Conservation (phyloP, 345 rosid genomes). For the Bruguiera sexangula region DNA sequence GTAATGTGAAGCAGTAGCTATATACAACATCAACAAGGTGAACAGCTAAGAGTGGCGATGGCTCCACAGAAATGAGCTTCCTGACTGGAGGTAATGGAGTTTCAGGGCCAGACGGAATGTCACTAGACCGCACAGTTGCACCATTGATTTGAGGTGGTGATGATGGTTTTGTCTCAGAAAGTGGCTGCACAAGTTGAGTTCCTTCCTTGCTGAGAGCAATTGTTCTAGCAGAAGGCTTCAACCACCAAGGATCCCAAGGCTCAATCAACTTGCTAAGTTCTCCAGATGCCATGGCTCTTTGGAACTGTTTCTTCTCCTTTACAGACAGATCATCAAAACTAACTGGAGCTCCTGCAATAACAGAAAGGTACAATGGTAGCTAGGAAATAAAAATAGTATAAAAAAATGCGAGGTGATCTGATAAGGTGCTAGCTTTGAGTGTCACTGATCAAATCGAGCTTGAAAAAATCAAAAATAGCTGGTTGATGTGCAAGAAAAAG, state of each 20-base stretch:
- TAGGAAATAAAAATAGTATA: not conserved
- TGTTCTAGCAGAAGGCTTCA: slow-evolving; percentile 56
- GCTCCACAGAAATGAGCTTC: slow-evolving; percentile 57
- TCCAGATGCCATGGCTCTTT: slow-evolving; percentile 82
- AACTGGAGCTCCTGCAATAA: slow-evolving; percentile 45
- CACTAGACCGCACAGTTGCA: slow-evolving; percentile 30
- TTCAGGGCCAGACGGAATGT: slow-evolving; percentile 71
- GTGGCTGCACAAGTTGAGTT: slow-evolving; percentile 53
- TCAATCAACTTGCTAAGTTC: slow-evolving; percentile 81
- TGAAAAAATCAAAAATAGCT: no score
- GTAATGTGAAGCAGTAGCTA: slow-evolving; percentile 74
- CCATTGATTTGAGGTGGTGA: slow-evolving; percentile 17
- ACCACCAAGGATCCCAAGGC: slow-evolving; percentile 99
- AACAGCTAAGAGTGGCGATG: slow-evolving; percentile 67
- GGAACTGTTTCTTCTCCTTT: slow-evolving; percentile 75
- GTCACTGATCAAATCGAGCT: not conserved
- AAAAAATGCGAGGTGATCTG: not conserved
- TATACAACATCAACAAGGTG: slow-evolving; percentile 73
- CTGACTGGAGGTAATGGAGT: slow-evolving; percentile 47
- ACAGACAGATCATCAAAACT: slow-evolving; percentile 61
- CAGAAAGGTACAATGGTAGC: not conserved
- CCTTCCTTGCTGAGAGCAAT: slow-evolving; percentile 62
- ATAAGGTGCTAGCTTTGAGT: not conserved
- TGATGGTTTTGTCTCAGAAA: slow-evolving; percentile 28
- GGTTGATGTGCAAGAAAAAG: not conserved